phyloP scores from a whole-genome alignment of 129 eudicot species.

The Pulicaria dysenterica region DNA sequence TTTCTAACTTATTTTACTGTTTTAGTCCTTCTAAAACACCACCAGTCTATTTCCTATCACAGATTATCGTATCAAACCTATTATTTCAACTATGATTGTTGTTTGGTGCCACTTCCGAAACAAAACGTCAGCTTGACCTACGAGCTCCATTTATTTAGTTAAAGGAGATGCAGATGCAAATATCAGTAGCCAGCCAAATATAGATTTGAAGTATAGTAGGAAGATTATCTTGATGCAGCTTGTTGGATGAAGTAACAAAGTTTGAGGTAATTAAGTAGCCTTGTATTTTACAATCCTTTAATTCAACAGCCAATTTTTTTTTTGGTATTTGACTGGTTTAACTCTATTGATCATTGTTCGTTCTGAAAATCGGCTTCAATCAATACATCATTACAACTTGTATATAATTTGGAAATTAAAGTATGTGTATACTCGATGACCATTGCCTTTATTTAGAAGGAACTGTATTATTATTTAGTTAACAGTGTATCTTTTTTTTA shows the following conservation, averaged over 20 bases:
- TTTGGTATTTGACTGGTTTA: conserved; percentile 28
- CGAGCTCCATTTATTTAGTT: conserved; percentile 23
- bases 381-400: conserved; percentile 28
- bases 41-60: too few species aligned
- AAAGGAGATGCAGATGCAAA: conserved; percentile 16
- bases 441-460: background rate
- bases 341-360: conserved; percentile 18
- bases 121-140: conserved; percentile 6
- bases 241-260: conserved; percentile 5
- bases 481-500: background rate
- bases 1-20: too few species aligned
- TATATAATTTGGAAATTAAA: conserved; percentile 21
- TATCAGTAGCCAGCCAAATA: conserved; percentile 23
- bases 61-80: background rate
- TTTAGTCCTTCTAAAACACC: too few species aligned
- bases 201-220: conserved; percentile 14
- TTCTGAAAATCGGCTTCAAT: conserved; percentile 29
- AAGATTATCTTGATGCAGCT: conserved; percentile 10
- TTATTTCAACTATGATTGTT: background rate
- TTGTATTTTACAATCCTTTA: background rate
- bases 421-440: conserved; percentile 9
- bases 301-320: conserved; percentile 13
- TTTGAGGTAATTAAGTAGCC: conserved; percentile 31
- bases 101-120: conserved; percentile 15
- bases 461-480: background rate